Evolutionary conservation across 306 rosid species (phyloP).

Genomic region (Oemleria cerasiformis): DNA sequence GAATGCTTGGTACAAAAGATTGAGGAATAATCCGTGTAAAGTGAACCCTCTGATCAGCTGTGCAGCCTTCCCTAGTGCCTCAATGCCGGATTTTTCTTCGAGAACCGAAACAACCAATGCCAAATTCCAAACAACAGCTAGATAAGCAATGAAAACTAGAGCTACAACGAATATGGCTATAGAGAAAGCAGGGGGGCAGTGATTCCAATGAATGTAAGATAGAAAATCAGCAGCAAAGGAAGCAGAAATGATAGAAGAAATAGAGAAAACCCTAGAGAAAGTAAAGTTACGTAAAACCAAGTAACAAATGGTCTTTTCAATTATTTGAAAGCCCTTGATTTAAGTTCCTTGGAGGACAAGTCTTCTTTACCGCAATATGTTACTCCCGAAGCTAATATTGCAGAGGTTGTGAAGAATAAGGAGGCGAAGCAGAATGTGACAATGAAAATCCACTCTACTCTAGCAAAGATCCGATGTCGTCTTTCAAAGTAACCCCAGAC

Average conservation of each 20-base stretch:
- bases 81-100: constrained; percentile 25
- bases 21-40: constrained; percentile 15
- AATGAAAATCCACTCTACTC: constrained; percentile 11
- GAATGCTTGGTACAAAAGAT: constrained; percentile 6
- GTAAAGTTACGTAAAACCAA: constrained; percentile 12
- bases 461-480: neutral
- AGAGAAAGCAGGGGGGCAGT: neutral
- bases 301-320: constrained; percentile 15
- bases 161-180: neutral
- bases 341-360: neutral
- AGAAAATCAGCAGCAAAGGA: neutral
- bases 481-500: too few species aligned
- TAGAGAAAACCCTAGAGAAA: neutral
- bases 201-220: neutral
- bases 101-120: constrained; percentile 23
- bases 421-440: neutral
- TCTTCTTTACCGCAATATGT: neutral
- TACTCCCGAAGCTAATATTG: constrained; percentile 1
- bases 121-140: constrained; percentile 21
- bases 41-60: constrained; percentile 16
- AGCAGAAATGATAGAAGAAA: neutral
- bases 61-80: constrained; percentile 26
- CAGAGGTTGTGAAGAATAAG: neutral
- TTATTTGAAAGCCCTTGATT: neutral
- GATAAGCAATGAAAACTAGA: neutral